Conservation (phyloP, 2,329 filamentous ascomycete species). For the Ceratocystis destructans region DNA sequence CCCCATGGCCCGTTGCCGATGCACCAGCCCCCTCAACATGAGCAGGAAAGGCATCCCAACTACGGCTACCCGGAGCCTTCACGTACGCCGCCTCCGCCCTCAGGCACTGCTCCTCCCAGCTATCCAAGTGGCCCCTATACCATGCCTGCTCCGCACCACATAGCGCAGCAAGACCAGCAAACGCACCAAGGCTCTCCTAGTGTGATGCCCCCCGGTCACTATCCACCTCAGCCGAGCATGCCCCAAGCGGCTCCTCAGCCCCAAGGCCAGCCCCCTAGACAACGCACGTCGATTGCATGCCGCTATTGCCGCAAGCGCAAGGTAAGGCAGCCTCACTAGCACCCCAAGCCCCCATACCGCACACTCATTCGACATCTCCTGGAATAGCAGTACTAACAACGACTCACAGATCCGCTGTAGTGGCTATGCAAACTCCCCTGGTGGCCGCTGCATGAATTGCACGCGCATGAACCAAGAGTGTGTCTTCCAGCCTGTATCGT, state of each 20-base stretch:
- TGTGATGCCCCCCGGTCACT: neutral
- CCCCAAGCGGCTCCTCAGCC: neutral
- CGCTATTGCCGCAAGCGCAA: constrained; percentile 49
- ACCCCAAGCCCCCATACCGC: neutral
- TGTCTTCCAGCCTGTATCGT: constrained; percentile 46
- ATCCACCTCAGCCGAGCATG: neutral
- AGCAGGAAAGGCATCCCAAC: neutral
- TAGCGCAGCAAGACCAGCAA: neutral
- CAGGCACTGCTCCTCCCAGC: neutral
- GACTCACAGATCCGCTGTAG: constrained; percentile 43
- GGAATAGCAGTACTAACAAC: neutral
- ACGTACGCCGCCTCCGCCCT: neutral
- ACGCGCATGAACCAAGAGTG: constrained; percentile 49
- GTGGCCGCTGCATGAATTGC: constrained; percentile 47
- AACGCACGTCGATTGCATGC: constrained; percentile 47
- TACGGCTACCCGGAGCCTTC: neutral
- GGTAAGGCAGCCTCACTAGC: constrained; percentile 27
- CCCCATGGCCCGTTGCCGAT: neutral
- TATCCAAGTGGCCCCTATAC: neutral
- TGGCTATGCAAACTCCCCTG: constrained; percentile 44
- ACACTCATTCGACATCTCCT: neutral
- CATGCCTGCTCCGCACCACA: neutral
- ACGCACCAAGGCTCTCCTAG: neutral
- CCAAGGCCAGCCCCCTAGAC: constrained; percentile 32
- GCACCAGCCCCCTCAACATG: neutral